Evolutionary conservation across 2,329 filamentous ascomycete genomes (phyloP).

Genomic region (Ceratocystiopsis brevicomis): DNA sequence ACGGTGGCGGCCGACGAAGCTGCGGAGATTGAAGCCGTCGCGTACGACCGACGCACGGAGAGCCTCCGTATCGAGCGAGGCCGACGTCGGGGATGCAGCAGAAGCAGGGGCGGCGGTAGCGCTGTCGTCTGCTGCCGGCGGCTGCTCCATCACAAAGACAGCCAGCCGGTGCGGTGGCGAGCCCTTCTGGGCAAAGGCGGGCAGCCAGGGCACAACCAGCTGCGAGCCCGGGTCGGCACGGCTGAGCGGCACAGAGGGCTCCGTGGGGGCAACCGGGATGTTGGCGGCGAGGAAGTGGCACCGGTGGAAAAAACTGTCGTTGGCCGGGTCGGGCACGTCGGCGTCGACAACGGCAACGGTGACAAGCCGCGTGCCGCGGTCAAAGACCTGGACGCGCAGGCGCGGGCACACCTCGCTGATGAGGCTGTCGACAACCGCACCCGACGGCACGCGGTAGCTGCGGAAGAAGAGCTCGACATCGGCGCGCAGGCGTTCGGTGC

Average conservation of each 20-base stretch:
- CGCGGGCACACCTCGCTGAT: constrained; percentile 56
- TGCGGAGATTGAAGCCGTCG: constrained; percentile 56
- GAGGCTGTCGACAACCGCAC: constrained; percentile 56
- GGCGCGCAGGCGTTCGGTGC: constrained; percentile 36
- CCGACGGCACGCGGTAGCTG: constrained; percentile 49
- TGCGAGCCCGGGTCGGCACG: constrained; percentile 40
- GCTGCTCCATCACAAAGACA: constrained; percentile 69
- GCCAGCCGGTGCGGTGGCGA: constrained; percentile 78
- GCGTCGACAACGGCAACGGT: constrained; percentile 74
- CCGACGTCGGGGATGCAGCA: not conserved
- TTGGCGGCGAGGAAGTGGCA: constrained; percentile 74
- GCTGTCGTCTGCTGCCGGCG: constrained; percentile 29
- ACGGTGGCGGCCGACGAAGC: constrained; percentile 50
- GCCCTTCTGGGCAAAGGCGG: constrained; percentile 76
- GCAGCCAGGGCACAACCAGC: constrained; percentile 62
- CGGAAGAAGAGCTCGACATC: constrained; percentile 73
- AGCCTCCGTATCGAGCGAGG: constrained; percentile 32
- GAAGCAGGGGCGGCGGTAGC: constrained; percentile 8
- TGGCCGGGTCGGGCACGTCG: constrained; percentile 66
- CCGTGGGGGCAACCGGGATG: constrained; percentile 32
- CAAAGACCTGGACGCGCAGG: constrained; percentile 70
- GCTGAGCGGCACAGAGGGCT: constrained; percentile 44
- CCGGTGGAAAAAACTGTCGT: constrained; percentile 58
- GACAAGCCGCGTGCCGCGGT: constrained; percentile 61
- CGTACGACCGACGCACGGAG: constrained; percentile 36